Base-by-base conservation (phyloP, 805 yeast species). In the Maudiozyma saulgeensis region DNA sequence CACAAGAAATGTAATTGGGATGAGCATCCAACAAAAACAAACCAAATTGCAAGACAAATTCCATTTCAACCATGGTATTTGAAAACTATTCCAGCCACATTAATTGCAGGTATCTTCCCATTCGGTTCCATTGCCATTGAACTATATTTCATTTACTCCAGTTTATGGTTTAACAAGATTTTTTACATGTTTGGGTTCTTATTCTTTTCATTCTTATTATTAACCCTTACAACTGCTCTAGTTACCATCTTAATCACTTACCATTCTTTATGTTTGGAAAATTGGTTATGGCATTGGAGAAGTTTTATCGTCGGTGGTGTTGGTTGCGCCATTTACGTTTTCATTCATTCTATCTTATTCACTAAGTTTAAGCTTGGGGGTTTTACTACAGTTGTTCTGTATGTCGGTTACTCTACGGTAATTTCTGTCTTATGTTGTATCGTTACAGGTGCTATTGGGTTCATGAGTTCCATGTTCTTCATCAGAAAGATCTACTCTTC, bases 241-340 rank as follows among this genome's bases (percentile, higher is more conserved):
- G 88, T 89, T 31, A 83, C 96, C 0, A 72, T 89, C 21, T 73
- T 91, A 60, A 77, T 88, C 67, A 79, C 84, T 26, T 93, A 93
- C 68, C 84, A 87, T 72, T 78, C 88, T 4, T 75, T 93, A 56
- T 87, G 96, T 63, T 73, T 87, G 46, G 99, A 93, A 65, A 87
- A 93, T 67, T 90, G 95, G 74, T 81, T 82, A 67, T 93, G 99
- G 99, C 97, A 91, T 64, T 93, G 99, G 99, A 81, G 90, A 67
- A 80, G 96, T 3, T 79, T 84, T 60, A 78, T 88, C 51, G 87
- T 96, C 26, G 97, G 96, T 41, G 93, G 96, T 38, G 81, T 91
- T 59, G 95, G 97, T 32, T 84, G 96, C 64, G 77, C 96, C 0
- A 57, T 83, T 48, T 93, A 91, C 65, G 83, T 90, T 41, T 87